These are phyloP conservation scores for Balakata baccata DNA, from an alignment of 345 rosid species.

Conservation along the genomic window DNA sequence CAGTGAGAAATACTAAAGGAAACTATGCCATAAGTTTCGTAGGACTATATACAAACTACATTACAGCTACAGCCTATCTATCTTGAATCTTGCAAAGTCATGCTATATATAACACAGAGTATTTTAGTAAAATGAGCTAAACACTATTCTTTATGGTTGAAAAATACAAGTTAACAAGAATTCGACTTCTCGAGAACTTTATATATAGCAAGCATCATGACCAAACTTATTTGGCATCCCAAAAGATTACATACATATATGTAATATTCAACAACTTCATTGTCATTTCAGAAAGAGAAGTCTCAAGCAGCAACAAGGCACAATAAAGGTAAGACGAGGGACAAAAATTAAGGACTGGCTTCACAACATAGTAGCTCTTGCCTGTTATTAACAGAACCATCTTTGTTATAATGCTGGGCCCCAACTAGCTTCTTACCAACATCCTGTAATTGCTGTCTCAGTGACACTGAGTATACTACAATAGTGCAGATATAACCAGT, in stretches of 20 bases:
- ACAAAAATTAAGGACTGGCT: not conserved
- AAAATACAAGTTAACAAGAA: too few relatives aligned
- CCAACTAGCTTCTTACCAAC: slow-evolving; percentile 94
- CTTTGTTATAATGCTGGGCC: slow-evolving; percentile 92
- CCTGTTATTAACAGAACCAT: slow-evolving; percentile 89
- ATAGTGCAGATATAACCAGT: slow-evolving; percentile 31
- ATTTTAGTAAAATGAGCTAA: too few relatives aligned
- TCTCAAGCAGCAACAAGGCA: too few relatives aligned
- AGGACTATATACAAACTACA: not conserved
- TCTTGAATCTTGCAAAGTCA: too few relatives aligned
- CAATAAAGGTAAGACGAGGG: too few relatives aligned
- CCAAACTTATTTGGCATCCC: too few relatives aligned
- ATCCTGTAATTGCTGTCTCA: slow-evolving; percentile 98
- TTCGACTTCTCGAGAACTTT: too few relatives aligned
- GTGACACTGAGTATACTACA: slow-evolving; percentile 93
- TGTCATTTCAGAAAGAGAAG: too few relatives aligned
- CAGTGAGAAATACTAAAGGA: not conserved
- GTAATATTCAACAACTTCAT: too few relatives aligned
- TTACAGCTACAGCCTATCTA: not conserved
- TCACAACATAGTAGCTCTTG: slow-evolving; percentile 31
- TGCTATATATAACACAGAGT: too few relatives aligned
- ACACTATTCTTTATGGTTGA: too few relatives aligned
- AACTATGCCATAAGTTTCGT: not conserved
- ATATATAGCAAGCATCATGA: too few relatives aligned
- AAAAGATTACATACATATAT: not conserved